Base-by-base conservation (phyloP, 805 yeast species). In the Ogataea pilisensis region DNA sequence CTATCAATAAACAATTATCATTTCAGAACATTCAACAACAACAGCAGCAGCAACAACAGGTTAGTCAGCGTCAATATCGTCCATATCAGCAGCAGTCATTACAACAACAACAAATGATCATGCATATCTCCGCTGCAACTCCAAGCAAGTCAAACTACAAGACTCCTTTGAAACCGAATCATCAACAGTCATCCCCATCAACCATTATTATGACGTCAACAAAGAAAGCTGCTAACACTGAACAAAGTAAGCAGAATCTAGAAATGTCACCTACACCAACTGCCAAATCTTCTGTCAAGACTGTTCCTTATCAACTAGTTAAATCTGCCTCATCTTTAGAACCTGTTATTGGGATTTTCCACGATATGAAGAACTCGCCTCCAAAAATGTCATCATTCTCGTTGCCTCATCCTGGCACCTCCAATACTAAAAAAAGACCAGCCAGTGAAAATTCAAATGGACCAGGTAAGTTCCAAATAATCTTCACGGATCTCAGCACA, bases 391-490 rank as follows among this genome's bases (percentile, higher is more conserved):
- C 50, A 17, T 33, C 36, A 11, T 39, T 45, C 31, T 17, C 42
- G 14, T 14, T 46, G 31, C 19, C 37, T 19, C 14, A 21, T 21
- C 19, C 32, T 16, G 16, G 36, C 11, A 6, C 41, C n/a, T 21
- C 25, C 4, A 38, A 37, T 25, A 31, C 34, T 11, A 39, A 38
- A 38, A 47, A 43, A 27, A 35, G 52, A 14, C 13, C 40, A 6
- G 42, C 34, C 6, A 19, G 33, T 16, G 46, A 63, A 35, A 62
- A 61, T 64, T 63, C 65, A 49, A 63, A 66, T 11, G 69, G 70
- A 12, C 61, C 68, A 63, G 67, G 67, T 49, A 68, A 68, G 51
- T 71, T 71, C 50, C 76, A 72, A 51, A 70, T 71, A 43, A 70
- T 70, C 3, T 63, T 71, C 38, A 60, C 73, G 4, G 75, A 70